phyloP scores from a whole-genome alignment of 306 rosid species.

The Begonia masoniana region DNA sequence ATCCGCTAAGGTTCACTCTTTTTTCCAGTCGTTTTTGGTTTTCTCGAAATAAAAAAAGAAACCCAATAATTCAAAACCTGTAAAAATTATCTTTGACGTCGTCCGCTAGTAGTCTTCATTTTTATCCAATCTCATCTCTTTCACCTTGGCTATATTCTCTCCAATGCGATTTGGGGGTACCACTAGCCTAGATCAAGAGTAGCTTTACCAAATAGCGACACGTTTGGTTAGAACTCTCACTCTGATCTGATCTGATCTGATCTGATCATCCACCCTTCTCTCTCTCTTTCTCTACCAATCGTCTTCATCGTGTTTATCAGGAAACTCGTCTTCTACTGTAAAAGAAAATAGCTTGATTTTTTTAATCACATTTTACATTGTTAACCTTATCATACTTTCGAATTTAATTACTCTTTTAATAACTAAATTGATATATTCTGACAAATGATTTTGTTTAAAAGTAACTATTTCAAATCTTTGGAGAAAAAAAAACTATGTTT shows the following conservation, averaged over 20 bases:
- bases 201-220: slow-evolving; percentile 25
- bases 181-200: too few species aligned
- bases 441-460: too few species aligned
- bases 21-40: not conserved
- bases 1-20: slow-evolving; percentile 7
- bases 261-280: not conserved
- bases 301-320: too few species aligned
- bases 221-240: slow-evolving; percentile 26
- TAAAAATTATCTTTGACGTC: slow-evolving; percentile 13
- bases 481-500: too few species aligned
- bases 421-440: too few species aligned
- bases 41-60: not conserved
- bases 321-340: too few species aligned
- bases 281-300: not conserved
- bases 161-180: not conserved
- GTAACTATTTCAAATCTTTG: too few species aligned
- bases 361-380: too few species aligned
- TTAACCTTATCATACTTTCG: too few species aligned
- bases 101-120: slow-evolving; percentile 20
- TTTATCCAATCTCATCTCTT: not conserved
- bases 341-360: too few species aligned
- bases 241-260: not conserved
- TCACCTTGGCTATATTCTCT: not conserved
- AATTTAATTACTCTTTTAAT: too few species aligned
- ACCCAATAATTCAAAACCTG: not conserved